These are phyloP conservation scores for Pyrus bretschneideri DNA, from an alignment of 306 rosid species.

Conservation along the genomic window DNA sequence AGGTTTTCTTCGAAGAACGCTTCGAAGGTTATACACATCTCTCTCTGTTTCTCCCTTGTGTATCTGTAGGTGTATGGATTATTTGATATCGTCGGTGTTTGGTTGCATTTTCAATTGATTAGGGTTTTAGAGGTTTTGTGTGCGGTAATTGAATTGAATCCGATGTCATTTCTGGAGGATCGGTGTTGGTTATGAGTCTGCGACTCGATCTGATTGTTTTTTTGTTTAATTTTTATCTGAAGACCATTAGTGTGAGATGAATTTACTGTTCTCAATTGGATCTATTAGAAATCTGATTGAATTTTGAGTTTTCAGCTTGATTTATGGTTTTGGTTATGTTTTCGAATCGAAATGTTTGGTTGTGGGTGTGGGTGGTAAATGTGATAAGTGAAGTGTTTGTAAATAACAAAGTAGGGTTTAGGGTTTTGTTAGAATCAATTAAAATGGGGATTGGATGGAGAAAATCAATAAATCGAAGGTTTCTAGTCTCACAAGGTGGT, in stretches of 20 bases:
- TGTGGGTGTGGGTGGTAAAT: too few relatives aligned
- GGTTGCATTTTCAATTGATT: constrained; percentile 15
- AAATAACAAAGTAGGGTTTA: background rate
- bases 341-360: background rate
- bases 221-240: background rate
- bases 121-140: background rate
- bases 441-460: background rate
- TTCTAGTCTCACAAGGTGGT: background rate
- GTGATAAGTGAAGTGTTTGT: background rate
- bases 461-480: background rate
- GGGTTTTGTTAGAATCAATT: background rate
- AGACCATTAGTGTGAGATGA: constrained; percentile 4
- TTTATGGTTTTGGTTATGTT: background rate
- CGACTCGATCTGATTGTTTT: constrained; percentile 32
- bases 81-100: constrained; percentile 13
- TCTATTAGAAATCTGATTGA: constrained; percentile 14
- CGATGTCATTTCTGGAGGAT: constrained; percentile 13
- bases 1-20: constrained; percentile 88
- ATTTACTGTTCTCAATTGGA: constrained; percentile 27
- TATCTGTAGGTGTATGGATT: background rate
- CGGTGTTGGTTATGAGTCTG: constrained; percentile 8
- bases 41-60: background rate
- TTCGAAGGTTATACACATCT: constrained; percentile 48
- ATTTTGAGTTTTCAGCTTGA: background rate
- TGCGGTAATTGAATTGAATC: constrained; percentile 5